These are phyloP conservation scores for Petunia axillaris DNA, from an alignment of 257 asterid genomes.

Conservation along the genomic window DNA sequence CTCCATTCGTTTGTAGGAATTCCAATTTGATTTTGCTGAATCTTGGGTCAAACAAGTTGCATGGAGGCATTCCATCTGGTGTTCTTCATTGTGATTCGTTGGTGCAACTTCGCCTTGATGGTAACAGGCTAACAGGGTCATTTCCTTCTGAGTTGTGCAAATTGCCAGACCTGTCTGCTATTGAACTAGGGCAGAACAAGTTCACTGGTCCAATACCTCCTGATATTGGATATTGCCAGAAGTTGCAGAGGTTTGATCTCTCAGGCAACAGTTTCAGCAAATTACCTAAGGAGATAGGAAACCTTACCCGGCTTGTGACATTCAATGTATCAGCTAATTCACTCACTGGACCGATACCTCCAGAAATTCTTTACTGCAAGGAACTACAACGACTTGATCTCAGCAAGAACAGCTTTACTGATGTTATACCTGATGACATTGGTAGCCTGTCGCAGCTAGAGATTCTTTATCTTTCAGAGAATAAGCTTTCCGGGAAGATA, in stretches of 20 bases:
- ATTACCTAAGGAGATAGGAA: constrained; percentile 74
- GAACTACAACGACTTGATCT: constrained; percentile 88
- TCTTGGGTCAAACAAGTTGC: constrained; percentile 64
- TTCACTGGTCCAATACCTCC: constrained; percentile 69
- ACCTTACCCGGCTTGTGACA: constrained; percentile 67
- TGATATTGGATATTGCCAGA: constrained; percentile 63
- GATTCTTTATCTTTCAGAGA: constrained; percentile 70
- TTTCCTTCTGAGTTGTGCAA: constrained; percentile 79
- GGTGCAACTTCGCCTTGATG: constrained; percentile 71
- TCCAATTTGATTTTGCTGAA: constrained; percentile 71
- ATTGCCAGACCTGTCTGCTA: constrained; percentile 68
- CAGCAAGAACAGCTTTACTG: constrained; percentile 65
- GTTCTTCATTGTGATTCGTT: constrained; percentile 63
- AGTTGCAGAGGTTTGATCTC: constrained; percentile 84
- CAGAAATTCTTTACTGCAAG: constrained; percentile 65
- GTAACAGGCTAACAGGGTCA: constrained; percentile 59
- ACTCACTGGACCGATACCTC: constrained; percentile 63
- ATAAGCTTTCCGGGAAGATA: constrained; percentile 65
- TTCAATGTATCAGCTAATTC: constrained; percentile 72
- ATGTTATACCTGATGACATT: constrained; percentile 56
- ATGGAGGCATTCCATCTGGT: constrained; percentile 68
- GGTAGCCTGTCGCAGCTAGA: constrained; percentile 82
- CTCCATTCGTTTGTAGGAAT: constrained; percentile 61
- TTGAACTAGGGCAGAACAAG: constrained; percentile 76
- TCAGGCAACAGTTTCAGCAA: constrained; percentile 68